phyloP scores from a whole-genome alignment of 306 rosid species.

The Abrus precatorius region DNA sequence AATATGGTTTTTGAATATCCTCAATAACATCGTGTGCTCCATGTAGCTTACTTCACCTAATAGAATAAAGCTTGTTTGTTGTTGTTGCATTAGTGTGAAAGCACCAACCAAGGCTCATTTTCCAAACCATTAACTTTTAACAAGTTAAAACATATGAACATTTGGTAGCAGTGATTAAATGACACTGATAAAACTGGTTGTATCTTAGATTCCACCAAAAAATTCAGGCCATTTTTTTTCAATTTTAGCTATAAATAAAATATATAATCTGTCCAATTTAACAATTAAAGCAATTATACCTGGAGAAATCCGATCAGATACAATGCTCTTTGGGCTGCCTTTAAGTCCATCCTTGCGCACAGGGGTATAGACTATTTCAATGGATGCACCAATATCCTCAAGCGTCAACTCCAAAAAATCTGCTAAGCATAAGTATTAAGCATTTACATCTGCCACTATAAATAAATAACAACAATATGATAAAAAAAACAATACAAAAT shows the following conservation, averaged over 20 bases:
- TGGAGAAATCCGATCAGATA: constrained; percentile 72
- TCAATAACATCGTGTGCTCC: no score
- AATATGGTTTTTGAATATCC: no score
- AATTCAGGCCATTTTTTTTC: not conserved
- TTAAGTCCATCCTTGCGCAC: constrained; percentile 79
- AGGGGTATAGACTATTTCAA: constrained; percentile 87
- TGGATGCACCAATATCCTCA: constrained; percentile 76
- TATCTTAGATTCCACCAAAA: constrained; percentile 25
- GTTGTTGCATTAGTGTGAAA: no score
- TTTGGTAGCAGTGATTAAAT: constrained; percentile 27
- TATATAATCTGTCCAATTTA: constrained; percentile 37
- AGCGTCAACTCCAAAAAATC: constrained; percentile 85
- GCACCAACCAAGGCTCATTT: not conserved
- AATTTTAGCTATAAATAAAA: not conserved
- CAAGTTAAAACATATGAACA: not conserved
- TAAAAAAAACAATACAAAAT: constrained; percentile 39
- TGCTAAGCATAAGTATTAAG: constrained; percentile 49
- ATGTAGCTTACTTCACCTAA: no score
- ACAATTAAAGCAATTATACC: constrained; percentile 56
- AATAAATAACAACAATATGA: constrained; percentile 33
- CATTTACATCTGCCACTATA: constrained; percentile 33
- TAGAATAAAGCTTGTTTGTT: no score
- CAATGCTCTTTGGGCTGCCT: constrained; percentile 71
- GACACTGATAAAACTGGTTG: not conserved
- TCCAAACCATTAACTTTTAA: not conserved